phyloP scores from a whole-genome alignment of 176 grass and related monocot species.

The Musa acuminata region DNA sequence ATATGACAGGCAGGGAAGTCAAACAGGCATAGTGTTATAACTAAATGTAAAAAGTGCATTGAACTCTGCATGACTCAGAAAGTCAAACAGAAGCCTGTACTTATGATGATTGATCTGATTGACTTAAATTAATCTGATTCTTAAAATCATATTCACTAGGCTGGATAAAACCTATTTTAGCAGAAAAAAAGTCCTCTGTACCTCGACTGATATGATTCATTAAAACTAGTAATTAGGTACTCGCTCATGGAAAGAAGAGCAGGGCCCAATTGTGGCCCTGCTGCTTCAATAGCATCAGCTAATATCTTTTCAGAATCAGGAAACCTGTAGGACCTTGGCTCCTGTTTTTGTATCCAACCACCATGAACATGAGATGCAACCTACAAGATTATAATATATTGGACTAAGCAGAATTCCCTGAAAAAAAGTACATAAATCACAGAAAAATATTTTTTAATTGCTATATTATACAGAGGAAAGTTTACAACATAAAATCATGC shows the following conservation, averaged over 20 bases:
- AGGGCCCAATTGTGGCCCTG: slow-evolving; percentile 31
- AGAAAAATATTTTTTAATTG: no score
- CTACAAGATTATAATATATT: slow-evolving; percentile 15
- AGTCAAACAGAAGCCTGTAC: no score
- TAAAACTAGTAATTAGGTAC: slow-evolving; percentile 38
- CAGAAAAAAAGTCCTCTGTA: neutral
- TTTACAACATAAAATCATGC: neutral
- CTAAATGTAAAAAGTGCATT: no score
- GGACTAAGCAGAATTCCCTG: neutral
- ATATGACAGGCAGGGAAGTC: no score
- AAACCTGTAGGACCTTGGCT: slow-evolving; percentile 31
- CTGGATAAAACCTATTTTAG: neutral
- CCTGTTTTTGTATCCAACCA: slow-evolving; percentile 40
- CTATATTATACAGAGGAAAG: neutral
- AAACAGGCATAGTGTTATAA: no score
- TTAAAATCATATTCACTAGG: neutral
- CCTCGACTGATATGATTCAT: slow-evolving; percentile 47
- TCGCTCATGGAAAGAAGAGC: slow-evolving; percentile 47
- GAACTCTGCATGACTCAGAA: no score
- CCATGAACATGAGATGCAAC: slow-evolving; percentile 35
- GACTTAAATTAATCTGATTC: neutral
- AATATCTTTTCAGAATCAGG: slow-evolving; percentile 30
- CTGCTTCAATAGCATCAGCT: slow-evolving; percentile 32
- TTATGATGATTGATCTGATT: no score
- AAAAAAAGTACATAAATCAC: no score